These are phyloP conservation scores for Kodamaea hsintzibuensis DNA, from an alignment of 805 yeast species.

Conservation along the genomic window DNA sequence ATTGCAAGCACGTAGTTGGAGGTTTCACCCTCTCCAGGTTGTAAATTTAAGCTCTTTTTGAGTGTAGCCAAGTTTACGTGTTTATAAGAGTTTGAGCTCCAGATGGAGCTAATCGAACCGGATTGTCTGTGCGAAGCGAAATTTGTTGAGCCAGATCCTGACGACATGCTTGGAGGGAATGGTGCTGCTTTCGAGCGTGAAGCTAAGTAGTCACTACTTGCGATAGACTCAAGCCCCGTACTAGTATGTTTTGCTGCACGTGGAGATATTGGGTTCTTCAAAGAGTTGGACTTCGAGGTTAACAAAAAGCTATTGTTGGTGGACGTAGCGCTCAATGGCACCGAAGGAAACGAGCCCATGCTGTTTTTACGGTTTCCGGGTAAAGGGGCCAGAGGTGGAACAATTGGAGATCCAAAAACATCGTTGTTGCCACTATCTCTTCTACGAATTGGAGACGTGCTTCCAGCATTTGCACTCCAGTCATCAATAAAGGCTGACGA, in stretches of 20 bases:
- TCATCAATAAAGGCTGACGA: conserved; percentile 8
- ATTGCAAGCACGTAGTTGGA: conserved; percentile 51
- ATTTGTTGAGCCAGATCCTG: not conserved
- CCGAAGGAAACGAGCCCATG: not conserved
- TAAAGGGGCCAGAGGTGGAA: conserved; percentile 2
- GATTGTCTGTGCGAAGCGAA: conserved; percentile 24
- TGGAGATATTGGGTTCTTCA: conserved; percentile 5
- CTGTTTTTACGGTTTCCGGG: conserved; percentile 7
- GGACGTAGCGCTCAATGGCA: conserved; percentile 7
- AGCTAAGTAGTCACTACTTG: conserved; percentile 6
- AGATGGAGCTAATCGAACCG: conserved; percentile 37
- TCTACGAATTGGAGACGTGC: not conserved
- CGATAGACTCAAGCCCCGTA: conserved; percentile 7
- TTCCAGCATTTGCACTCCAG: conserved; percentile 2
- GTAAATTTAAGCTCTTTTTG: conserved; percentile 34
- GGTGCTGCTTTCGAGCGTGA: conserved; percentile 11
- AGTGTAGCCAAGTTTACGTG: conserved; percentile 40
- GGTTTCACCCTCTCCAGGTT: conserved; percentile 51
- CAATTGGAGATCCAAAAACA: conserved; percentile 8
- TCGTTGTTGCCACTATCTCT: conserved; percentile 4
- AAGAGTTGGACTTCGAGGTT: conserved; percentile 1
- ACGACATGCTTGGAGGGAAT: conserved; percentile 3
- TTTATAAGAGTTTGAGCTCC: conserved; percentile 31
- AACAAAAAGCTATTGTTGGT: conserved; percentile 6
- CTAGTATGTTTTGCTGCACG: conserved; percentile 6